Percentiles rank a stretch among this genome's conserved stretches.
Conservation (phyloP, 2,329 filamentous ascomycete genomes). For the Trichophyton equinum region DNA sequence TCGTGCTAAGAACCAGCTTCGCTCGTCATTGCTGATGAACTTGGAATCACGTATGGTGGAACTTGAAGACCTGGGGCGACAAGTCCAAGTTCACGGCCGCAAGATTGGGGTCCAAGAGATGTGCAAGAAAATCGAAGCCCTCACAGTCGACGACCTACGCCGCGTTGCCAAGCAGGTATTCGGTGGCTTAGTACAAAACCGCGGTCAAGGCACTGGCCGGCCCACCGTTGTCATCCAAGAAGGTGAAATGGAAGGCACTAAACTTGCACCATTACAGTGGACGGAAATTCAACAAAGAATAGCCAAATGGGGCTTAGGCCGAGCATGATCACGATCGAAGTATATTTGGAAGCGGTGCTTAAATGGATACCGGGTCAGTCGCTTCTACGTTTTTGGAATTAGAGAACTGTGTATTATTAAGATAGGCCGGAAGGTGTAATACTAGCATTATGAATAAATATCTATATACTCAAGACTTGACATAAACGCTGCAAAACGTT, state of each 20-base stretch:
- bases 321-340: slow-evolving; percentile 31
- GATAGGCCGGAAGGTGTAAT: background rate
- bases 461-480: background rate
- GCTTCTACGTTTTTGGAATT: background rate
- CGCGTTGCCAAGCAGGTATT: slow-evolving; percentile 70
- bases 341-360: background rate
- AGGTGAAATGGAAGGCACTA: slow-evolving; percentile 60
- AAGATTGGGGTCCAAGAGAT: slow-evolving; percentile 90
- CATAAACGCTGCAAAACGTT: background rate
- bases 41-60: slow-evolving; percentile 95
- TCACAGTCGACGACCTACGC: slow-evolving; percentile 69
- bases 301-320: slow-evolving; percentile 68
- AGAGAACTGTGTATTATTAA: slow-evolving; percentile 2
- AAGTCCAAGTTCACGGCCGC: slow-evolving; percentile 90
- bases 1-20: slow-evolving; percentile 92
- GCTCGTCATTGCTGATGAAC: slow-evolving; percentile 88
- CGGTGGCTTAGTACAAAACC: slow-evolving; percentile 61
- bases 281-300: slow-evolving; percentile 82
- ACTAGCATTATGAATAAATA: slow-evolving; percentile 2
- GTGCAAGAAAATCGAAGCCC: slow-evolving; percentile 70
- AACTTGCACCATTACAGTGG: slow-evolving; percentile 61
- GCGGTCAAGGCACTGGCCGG: slow-evolving; percentile 65
- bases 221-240: slow-evolving; percentile 94
- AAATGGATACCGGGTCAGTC: background rate
- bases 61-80: slow-evolving; percentile 84